These are phyloP conservation scores for Aspergillus candidus DNA, from an alignment of 2,329 filamentous ascomycete genomes.

Conservation along the genomic window DNA sequence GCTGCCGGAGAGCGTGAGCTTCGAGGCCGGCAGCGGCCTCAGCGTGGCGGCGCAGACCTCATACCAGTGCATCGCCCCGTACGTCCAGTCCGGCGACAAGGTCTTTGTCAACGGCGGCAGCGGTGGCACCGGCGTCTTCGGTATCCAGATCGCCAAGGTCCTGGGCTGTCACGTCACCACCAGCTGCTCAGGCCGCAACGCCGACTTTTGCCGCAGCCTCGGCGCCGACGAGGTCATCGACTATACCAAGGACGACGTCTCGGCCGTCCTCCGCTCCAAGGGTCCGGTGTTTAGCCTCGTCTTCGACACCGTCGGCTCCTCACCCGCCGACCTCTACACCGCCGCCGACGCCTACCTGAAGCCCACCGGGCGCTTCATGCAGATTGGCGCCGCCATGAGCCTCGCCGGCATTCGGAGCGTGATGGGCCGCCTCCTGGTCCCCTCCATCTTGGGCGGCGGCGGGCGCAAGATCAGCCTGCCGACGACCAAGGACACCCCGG, in stretches of 20 bases:
- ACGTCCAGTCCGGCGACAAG: slow-evolving; percentile 44
- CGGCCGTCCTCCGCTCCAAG: slow-evolving; percentile 40
- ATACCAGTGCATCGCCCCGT: slow-evolving; percentile 41
- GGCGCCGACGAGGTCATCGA: slow-evolving; percentile 59
- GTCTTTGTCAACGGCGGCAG: slow-evolving; percentile 60
- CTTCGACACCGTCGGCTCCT: slow-evolving; percentile 52
- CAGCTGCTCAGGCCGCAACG: slow-evolving; percentile 52
- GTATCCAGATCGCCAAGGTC: slow-evolving; percentile 56
- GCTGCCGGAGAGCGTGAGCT: too few relatives aligned
- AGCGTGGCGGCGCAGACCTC: slow-evolving; percentile 42
- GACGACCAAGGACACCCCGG: too few relatives aligned
- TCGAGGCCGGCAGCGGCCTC: slow-evolving; percentile 11
- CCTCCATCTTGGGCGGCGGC: too few relatives aligned
- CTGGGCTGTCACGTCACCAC: slow-evolving; percentile 53
- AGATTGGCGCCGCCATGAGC: too few relatives aligned
- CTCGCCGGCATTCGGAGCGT: too few relatives aligned
- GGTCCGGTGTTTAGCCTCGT: slow-evolving; percentile 47
- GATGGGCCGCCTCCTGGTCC: too few relatives aligned
- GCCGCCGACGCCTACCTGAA: too few relatives aligned
- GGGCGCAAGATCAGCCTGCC: too few relatives aligned
- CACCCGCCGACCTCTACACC: not conserved
- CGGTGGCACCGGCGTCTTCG: slow-evolving; percentile 55
- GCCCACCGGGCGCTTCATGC: too few relatives aligned
- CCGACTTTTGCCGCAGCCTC: slow-evolving; percentile 49
- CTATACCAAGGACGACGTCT: slow-evolving; percentile 47